Percentiles rank a stretch among this genome's conserved stretches.
phyloP scores from a whole-genome alignment of 176 grass and related monocot genomes.

The Aegilops sharonensis region DNA sequence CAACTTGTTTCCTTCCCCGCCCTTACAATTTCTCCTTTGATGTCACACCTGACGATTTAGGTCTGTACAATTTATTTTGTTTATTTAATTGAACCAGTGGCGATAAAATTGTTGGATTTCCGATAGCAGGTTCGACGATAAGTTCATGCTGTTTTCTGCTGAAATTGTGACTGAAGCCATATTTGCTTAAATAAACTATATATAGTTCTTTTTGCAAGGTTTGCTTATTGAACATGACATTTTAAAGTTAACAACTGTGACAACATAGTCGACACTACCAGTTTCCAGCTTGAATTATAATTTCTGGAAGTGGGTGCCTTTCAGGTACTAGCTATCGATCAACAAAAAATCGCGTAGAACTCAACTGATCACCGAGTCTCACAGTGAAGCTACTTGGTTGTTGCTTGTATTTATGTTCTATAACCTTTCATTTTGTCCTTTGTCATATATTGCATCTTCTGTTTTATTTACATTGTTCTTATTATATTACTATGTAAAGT shows the following conservation, averaged over 20 bases:
- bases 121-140: background rate
- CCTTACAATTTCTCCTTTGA: constrained; percentile 6
- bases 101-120: background rate
- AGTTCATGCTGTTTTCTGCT: background rate
- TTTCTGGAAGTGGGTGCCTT: background rate
- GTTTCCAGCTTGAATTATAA: background rate
- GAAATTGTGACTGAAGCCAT: background rate
- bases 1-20: background rate
- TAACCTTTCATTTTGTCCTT: background rate
- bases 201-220: background rate
- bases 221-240: background rate
- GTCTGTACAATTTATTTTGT: background rate
- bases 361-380: background rate
- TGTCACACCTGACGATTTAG: background rate
- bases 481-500: background rate
- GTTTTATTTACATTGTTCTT: background rate
- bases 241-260: background rate
- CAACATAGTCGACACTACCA: background rate
- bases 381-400: background rate
- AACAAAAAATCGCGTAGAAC: background rate
- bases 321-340: background rate
- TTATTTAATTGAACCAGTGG: background rate
- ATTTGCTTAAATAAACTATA: background rate
- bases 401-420: background rate
- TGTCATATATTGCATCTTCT: background rate